Base-by-base conservation (phyloP, 352 stramenopile species). In the Phytophthora cactorum region DNA sequence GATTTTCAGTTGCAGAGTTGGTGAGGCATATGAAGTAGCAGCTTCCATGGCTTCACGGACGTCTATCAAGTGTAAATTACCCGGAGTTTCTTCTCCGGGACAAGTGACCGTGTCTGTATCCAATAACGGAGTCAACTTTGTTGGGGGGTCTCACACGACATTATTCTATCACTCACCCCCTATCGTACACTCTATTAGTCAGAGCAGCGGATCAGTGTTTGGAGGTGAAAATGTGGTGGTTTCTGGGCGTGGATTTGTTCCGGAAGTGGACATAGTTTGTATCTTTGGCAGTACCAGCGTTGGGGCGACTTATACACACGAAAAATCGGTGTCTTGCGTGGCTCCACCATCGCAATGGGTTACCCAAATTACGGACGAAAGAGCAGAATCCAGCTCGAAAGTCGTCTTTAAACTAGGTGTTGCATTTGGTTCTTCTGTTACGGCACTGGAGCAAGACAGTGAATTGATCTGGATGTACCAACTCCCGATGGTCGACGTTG, bases 91-190 rank as follows among this genome's bases (percentile, higher is more conserved):
- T 11, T 54, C 27, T 9, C 57, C 60, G 17, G 57, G 58, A 14
- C 66, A 38, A 45, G 39, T 77, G 15, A 60, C 7, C 0, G 44
- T 89, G 0, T 53, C 53, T 7, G 45, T 83, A 10, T 83, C 76
- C 2, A 79, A 74, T 22, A 86, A 86, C 47, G 74, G 68, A 3
- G 17, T 86, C 28, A 68, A 86, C 29, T 89, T 74, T 39, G 31
- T 74, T 3, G 60, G 60, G 47, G 67, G 44, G 12, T n/a, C 15
- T 6, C 53, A 60, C 6, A 46, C 67, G 14, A 69, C 38, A 8
- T 52, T 83, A 22, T 43, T 44, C 0, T 77, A 76, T 39, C 46
- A 80, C 10, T 10, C 46, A 11, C 10, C 15, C 2, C 72, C 77
- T 25, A 52, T 60, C 25, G 25, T 70, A 8, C 2, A 56, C 3